Base-by-base conservation (phyloP, 2,329 filamentous ascomycete species). In the Aspergillus viridinutans region DNA sequence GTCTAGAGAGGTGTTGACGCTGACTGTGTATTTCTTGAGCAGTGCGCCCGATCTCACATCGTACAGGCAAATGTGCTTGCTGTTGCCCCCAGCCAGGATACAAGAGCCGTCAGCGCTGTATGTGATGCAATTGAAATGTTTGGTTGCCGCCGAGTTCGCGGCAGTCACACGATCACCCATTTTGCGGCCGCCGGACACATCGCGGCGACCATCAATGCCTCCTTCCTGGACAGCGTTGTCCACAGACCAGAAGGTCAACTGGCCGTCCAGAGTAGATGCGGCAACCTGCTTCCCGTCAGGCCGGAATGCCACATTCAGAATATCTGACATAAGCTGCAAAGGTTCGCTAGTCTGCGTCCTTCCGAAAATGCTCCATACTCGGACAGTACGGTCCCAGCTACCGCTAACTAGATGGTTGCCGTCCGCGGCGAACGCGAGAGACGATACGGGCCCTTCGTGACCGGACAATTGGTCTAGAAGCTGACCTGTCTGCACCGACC, bases 41-140 rank as follows among this genome's bases (percentile, higher is more conserved):
- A 99, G 79, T 0, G 94, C 91, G 72, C 94, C 92, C 0, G 93
- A 96, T 57, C 87, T 86, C 32, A 96, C 90, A n/a, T 95, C 93
- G 76, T 99, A 99, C 57, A 99, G 76, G 71, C 94, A 97, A 53
- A 99, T 97, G 74, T 96, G 97, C 78, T 99, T 99, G 86, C 92
- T 97, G 80, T 94, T 96, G 32, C 94, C 94, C 50, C 86, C 92
- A 0, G 93, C 94, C 43, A 99, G 80, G 10, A 99, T 81, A 67
- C 94, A 97, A 60, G 86, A 90, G 12, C 94, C 94, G 70, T 99
- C 94, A 1, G 90, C 89, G 71, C 92, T 96, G 77, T 97, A 99
- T 54, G 85, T 85, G 63, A 99, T 90, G 6, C 89, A 89, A 67
- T 84, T 88, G 78, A 96, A 99, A 63, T 86, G 89, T 73, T 99